Base-by-base conservation (phyloP, 2,329 filamentous ascomycete species). In the Thelonectria blattea region DNA sequence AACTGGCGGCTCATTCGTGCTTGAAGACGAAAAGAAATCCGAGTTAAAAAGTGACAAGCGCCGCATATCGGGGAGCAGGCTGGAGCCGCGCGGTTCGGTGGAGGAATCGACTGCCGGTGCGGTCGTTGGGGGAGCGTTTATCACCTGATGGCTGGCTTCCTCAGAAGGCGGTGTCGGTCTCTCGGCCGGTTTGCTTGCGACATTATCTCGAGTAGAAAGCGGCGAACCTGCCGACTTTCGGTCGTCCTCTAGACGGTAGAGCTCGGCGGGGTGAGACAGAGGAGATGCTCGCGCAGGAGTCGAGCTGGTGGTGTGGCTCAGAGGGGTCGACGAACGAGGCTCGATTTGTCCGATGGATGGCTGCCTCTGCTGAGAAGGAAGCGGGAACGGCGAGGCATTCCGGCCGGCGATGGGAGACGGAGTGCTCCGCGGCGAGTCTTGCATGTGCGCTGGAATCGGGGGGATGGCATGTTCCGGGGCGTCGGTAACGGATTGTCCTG, bases 261-360 rank as follows among this genome's bases (percentile, higher is more conserved):
- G 89, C 66, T 96, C 91, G 12, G 89, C 85, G 2, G 92, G 91
- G 39, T 90, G 83, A 57, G 92, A 82, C 65, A 94, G 88, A 0
- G 88, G 83, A 18, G 85, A 75, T 1, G 85, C 73, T 66, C 88
- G 88, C 51, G 61, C 61, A 30, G 59, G 43, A 5, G 61, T 62
- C 45, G 68, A 69, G 55, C 64, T 69, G 27, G 47, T 53, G 18
- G 56, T 60, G 6, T 47, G 45, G 39, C 68, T 70, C 42, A 65
- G 68, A 15, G 68, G 66, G 43, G 68, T 70, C 48, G 68, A 68
- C 10, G 68, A 69, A 47, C 68, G 68, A 17, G 60, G 43, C 30
- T 69, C 67, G 41, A 62, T 59, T 41, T 66, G 57, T 20, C 42
- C 24, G 32, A n/a, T 24, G 7, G 58, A 34, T 14, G 52, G 15